phyloP scores from a whole-genome alignment of 2,329 filamentous ascomycete species.

The Periconia macrospinosa region DNA sequence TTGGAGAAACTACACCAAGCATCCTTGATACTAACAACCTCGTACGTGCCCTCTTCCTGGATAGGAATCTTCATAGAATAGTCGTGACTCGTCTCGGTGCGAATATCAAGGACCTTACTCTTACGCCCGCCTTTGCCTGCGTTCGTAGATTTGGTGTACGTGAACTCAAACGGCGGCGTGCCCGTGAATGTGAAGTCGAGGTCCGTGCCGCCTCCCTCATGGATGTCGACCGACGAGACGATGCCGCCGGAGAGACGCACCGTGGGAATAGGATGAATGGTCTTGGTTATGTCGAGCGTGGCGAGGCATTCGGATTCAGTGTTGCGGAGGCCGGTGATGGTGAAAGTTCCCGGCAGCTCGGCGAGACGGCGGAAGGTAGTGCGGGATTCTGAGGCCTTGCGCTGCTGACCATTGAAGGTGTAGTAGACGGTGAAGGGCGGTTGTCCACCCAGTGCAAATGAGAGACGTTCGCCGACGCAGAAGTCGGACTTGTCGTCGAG shows the following conservation, averaged over 20 bases:
- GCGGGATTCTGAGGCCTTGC: constrained; percentile 76
- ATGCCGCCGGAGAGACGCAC: constrained; percentile 86
- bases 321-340: constrained; percentile 84
- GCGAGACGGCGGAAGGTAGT: constrained; percentile 92
- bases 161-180: constrained; percentile 95
- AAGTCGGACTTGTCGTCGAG: constrained; percentile 84
- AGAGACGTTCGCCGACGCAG: constrained; percentile 92
- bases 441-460: constrained; percentile 86
- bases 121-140: constrained; percentile 61
- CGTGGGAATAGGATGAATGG: constrained; percentile 88
- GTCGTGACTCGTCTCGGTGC: constrained; percentile 82
- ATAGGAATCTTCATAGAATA: constrained; percentile 79
- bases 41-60: constrained; percentile 93
- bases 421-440: constrained; percentile 94
- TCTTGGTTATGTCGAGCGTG: constrained; percentile 74
- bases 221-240: constrained; percentile 84
- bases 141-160: constrained; percentile 89
- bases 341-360: constrained; percentile 85
- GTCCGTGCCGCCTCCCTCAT: constrained; percentile 92
- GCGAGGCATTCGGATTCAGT: constrained; percentile 86
- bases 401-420: constrained; percentile 75
- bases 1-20: constrained; percentile 87
- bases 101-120: constrained; percentile 78
- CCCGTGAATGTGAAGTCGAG: constrained; percentile 95
- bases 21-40: constrained; percentile 96